Conservation (phyloP, 345 rosid genomes). For the Euphorbia tirucalli region DNA sequence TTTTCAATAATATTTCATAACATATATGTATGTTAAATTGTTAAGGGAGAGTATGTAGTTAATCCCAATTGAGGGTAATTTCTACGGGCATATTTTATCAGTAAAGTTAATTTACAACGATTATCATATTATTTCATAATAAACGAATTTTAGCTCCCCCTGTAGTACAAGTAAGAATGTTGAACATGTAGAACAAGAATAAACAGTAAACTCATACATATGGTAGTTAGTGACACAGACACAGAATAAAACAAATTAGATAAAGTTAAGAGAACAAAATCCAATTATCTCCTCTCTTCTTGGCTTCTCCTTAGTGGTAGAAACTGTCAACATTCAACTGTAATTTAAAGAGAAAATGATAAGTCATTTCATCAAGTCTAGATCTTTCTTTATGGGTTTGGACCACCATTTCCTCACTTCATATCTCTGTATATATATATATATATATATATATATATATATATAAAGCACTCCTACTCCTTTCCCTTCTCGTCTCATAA, state of each 20-base stretch:
- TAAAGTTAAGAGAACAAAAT: background rate
- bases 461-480: constrained; percentile 4
- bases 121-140: no score
- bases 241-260: background rate
- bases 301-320: background rate
- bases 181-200: no score
- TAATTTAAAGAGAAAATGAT: constrained; percentile 23
- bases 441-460: constrained; percentile 24
- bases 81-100: no score
- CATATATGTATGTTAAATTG: no score
- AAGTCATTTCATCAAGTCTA: constrained; percentile 39
- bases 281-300: no score
- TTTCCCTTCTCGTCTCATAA: constrained; percentile 6
- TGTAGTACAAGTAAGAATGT: no score
- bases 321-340: constrained; percentile 18
- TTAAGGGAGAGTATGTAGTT: no score
- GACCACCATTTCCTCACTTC: constrained; percentile 43
- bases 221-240: background rate
- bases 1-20: background rate
- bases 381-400: constrained; percentile 45
- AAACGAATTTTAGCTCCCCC: no score
- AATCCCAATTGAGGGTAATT: no score
- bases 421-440: constrained; percentile 20
- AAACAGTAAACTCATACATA: no score
- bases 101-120: no score